Conservation (phyloP, 1,139 yeast species). For the Geotrichum candidum region DNA sequence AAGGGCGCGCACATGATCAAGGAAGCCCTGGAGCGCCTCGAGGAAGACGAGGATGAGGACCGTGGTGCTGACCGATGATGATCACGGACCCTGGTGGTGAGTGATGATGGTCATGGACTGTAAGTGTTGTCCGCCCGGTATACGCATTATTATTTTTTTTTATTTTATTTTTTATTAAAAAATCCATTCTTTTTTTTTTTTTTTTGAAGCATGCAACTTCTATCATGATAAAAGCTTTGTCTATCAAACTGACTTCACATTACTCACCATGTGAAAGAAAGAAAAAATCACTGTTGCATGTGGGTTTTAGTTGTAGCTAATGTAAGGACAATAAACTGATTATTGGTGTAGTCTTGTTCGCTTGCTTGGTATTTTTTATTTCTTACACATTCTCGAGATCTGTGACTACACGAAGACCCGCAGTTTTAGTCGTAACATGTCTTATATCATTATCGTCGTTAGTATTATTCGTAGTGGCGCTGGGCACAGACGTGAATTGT, state of each 20-base stretch:
- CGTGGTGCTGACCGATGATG: not conserved
- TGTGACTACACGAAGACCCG: constrained; percentile 27
- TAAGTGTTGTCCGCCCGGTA: not conserved
- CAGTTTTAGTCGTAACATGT: constrained; percentile 28
- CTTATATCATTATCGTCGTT: constrained; percentile 10
- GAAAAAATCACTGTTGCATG: not conserved
- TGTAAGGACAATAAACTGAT: too few species aligned
- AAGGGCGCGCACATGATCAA: constrained; percentile 83
- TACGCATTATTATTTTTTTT: not conserved
- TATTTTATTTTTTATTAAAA: too few species aligned
- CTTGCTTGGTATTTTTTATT: not conserved
- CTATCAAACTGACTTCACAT: too few species aligned
- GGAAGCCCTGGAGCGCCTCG: constrained; percentile 61
- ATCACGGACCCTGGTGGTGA: not conserved
- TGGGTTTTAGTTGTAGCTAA: not conserved
- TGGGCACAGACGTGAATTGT: constrained; percentile 24
- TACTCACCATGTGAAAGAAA: too few species aligned
- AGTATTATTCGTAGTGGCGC: constrained; percentile 20
- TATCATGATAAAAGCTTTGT: too few species aligned
- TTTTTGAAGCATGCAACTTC: too few species aligned
- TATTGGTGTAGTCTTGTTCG: too few species aligned
- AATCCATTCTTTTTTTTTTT: too few species aligned
- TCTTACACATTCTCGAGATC: constrained; percentile 22
- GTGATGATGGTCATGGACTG: not conserved
- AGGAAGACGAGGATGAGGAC: not conserved